A percentile compares a stretch with the other conserved stretches of the same genome.
These are phyloP conservation scores for Colletotrichum melonis DNA, from an alignment of 2,329 filamentous ascomycete genomes.

Conservation along the genomic window DNA sequence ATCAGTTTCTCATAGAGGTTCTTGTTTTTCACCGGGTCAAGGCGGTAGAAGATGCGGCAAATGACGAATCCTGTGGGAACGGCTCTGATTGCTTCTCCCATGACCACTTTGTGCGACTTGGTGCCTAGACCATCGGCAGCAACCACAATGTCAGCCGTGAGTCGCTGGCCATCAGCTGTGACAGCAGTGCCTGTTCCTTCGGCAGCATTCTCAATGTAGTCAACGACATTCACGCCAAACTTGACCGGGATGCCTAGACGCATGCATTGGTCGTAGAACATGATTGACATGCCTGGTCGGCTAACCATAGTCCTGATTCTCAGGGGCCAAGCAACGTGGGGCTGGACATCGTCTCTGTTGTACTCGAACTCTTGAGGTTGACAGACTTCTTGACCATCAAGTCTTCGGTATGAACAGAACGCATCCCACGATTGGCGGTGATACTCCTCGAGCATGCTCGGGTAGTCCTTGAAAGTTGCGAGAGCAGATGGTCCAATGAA, in stretches of 20 bases:
- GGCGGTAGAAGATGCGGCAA: not conserved
- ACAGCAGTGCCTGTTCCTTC: not conserved
- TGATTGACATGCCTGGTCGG: not conserved
- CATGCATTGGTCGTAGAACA: conserved; percentile 3
- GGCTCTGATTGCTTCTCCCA: conserved; percentile 9
- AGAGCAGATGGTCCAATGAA: not conserved
- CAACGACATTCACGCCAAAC: not conserved
- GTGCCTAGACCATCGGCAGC: conserved; percentile 14
- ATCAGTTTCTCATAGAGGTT: not conserved
- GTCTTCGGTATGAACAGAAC: conserved; percentile 6
- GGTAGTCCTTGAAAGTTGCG: conserved; percentile 5
- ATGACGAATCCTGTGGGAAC: conserved; percentile 11
- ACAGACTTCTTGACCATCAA: not conserved
- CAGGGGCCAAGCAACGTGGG: conserved; percentile 5
- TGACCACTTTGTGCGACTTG: conserved; percentile 3
- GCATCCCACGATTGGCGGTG: conserved; percentile 4
- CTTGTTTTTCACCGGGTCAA: not conserved
- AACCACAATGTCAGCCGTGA: conserved; percentile 3
- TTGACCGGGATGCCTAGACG: not conserved
- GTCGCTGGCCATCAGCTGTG: not conserved
- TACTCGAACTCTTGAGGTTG: conserved; percentile 5
- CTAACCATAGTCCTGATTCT: conserved; percentile 16
- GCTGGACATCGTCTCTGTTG: not conserved
- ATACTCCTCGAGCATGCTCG: conserved; percentile 5
- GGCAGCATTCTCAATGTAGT: not conserved